phyloP scores from a whole-genome alignment of 805 yeast genomes.

The Trichomonascus vanleenenianus region DNA sequence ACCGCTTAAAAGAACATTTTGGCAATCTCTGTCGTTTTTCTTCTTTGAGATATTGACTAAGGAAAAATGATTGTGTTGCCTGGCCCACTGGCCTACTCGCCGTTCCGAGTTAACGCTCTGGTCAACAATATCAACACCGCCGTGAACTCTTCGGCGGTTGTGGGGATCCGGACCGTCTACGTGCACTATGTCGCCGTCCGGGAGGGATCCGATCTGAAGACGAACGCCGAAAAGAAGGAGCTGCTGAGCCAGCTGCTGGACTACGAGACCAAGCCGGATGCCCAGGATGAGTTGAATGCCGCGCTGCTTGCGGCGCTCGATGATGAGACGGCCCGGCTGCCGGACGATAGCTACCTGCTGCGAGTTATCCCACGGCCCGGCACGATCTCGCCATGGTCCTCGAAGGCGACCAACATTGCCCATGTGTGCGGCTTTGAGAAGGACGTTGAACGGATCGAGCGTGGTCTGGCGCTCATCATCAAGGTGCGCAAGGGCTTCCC shows the following conservation, averaged over 20 bases:
- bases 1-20: too few relatives aligned
- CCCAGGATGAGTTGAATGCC: conserved; percentile 37
- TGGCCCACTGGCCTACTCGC: conserved; percentile 87
- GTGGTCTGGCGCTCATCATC: conserved; percentile 75
- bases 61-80: conserved; percentile 44
- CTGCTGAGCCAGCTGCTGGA: conserved; percentile 57
- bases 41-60: not conserved
- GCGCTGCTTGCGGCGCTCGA: conserved; percentile 33
- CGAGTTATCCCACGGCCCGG: conserved; percentile 88
- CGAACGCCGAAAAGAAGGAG: conserved; percentile 20
- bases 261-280: conserved; percentile 64
- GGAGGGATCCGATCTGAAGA: conserved; percentile 24
- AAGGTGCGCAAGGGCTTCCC: conserved; percentile 68
- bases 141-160: conserved; percentile 59
- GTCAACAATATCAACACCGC: conserved; percentile 64
- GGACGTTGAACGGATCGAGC: conserved; percentile 75
- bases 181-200: conserved; percentile 72
- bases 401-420: conserved; percentile 94
- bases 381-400: conserved; percentile 98
- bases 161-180: conserved; percentile 63
- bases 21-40: not conserved
- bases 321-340: conserved; percentile 20
- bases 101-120: conserved; percentile 72
- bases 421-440: conserved; percentile 75
- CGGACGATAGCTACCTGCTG: conserved; percentile 43